These are phyloP conservation scores for Heterobasidion annosum DNA, from an alignment of 1,284 basidiomycete species.

Conservation along the genomic window DNA sequence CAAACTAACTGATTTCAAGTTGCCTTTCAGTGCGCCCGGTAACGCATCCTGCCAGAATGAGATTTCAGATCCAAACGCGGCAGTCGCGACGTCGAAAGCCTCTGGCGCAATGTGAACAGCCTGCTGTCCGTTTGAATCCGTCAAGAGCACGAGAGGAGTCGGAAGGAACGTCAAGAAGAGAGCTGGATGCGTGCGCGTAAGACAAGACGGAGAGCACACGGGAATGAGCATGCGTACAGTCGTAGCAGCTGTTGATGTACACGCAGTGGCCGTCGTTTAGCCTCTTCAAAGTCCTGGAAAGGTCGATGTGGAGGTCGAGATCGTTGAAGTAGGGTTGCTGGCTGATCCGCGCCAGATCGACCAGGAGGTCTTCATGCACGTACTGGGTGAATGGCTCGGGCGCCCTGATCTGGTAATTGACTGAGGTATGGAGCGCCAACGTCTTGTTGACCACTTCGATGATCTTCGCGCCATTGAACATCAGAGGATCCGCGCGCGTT, in stretches of 20 bases:
- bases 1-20: constrained; percentile 33
- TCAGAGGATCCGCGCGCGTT: neutral
- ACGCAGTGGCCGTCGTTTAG: constrained; percentile 52
- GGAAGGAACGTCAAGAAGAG: constrained; percentile 47
- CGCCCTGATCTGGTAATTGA: constrained; percentile 46
- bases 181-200: constrained; percentile 12
- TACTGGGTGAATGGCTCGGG: constrained; percentile 44
- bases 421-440: constrained; percentile 50
- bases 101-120: constrained; percentile 48
- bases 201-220: neutral
- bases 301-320: constrained; percentile 43
- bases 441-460: constrained; percentile 51
- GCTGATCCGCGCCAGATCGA: constrained; percentile 40
- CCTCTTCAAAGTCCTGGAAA: constrained; percentile 43
- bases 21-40: constrained; percentile 36
- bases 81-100: constrained; percentile 42
- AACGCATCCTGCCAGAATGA: constrained; percentile 46
- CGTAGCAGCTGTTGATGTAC: constrained; percentile 46
- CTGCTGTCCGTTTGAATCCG: constrained; percentile 34
- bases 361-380: constrained; percentile 45
- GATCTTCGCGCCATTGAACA: constrained; percentile 23
- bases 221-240: constrained; percentile 26
- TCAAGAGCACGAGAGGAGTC: constrained; percentile 41
- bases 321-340: constrained; percentile 35
- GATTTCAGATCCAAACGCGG: constrained; percentile 44